Conservation (phyloP, 2,329 filamentous ascomycete species). For the Graphilbum ipis-grandicollis region DNA sequence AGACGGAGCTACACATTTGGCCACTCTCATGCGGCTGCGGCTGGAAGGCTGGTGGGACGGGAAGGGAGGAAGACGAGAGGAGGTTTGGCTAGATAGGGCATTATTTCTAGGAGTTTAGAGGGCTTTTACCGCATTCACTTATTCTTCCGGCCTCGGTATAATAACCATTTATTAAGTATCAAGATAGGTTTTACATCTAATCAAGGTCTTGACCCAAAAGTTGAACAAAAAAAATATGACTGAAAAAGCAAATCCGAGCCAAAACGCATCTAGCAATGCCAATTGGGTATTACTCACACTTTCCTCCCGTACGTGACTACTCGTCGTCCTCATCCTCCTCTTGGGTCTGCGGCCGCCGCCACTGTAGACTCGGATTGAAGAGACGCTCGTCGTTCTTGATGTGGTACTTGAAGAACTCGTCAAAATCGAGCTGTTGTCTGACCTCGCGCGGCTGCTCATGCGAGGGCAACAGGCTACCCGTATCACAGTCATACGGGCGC, state of each 20-base stretch:
- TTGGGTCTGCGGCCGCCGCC: not conserved
- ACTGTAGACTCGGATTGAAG: constrained; percentile 2
- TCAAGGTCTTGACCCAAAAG: no score
- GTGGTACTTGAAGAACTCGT: constrained; percentile 6
- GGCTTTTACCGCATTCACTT: no score
- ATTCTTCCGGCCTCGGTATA: no score
- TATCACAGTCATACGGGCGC: constrained; percentile 5
- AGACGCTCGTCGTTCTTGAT: constrained; percentile 2
- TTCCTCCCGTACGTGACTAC: not conserved
- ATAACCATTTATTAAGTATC: no score
- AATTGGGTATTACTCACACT: no score
- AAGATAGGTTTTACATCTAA: no score
- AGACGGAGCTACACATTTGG: constrained; percentile 2
- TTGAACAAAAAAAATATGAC: no score
- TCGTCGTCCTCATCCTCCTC: not conserved
- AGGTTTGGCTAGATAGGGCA: no score
- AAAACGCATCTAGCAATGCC: no score
- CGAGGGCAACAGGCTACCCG: not conserved
- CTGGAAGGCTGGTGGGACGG: constrained; percentile 7
- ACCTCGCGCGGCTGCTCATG: constrained; percentile 4
- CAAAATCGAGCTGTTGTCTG: constrained; percentile 5
- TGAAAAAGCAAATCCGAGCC: no score
- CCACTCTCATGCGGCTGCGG: constrained; percentile 5
- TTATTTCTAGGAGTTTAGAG: no score
- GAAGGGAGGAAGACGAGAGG: not conserved